Base-by-base conservation (phyloP, 2,329 filamentous ascomycete genomes). In the Leptographium lundbergii region DNA sequence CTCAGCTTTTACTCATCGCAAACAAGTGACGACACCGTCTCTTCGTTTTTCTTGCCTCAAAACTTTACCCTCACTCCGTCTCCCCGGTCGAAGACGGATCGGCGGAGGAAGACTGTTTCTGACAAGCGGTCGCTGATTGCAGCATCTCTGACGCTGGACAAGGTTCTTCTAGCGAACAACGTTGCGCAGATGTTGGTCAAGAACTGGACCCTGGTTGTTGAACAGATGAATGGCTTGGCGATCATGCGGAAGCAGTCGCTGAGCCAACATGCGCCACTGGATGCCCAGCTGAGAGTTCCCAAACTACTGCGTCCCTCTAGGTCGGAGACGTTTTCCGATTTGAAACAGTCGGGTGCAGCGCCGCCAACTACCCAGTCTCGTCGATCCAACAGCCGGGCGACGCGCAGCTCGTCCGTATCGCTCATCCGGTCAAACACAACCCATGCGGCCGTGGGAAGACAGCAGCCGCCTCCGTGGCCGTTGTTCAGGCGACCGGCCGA, bases 131-230 rank as follows among this genome's bases (percentile, higher is more conserved):
- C 63, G 4, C 56, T 24, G 11, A 13, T 24, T 6, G 52, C 61
- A 1, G 62, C 66, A 0, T 60, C 69, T 3, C 66, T 72, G 5
- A 67, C 69, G 0, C 69, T 85, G 22, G 77, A 84, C 70, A 85
- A 81, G 63, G 73, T 84, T 25, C 73, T 76, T 52, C 69, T 84
- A 58, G 82, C 81, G 13, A 85, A 82, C 61, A 71, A 72, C 36
- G 78, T 87, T 34, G 73, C 81, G 0, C 81, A 86, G 67, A 86
- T 87, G 82, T 71, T 88, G 6, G 81, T 87, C 55, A 72, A 77
- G 1, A 77, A 86, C 62, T 88, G 85, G 85, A 74, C 80, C 60
- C 82, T 85, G 54, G 75, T 86, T 13, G 80, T 85, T 51, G 73
- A 76, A 47, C 80, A 87, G 59, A 77, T 87, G 73, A 79, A 73